Evolutionary conservation across 768 basidiomycete species (phyloP), one percentile per base, ranked within the genome.

Genomic region (Floccularia luteovirens): DNA sequence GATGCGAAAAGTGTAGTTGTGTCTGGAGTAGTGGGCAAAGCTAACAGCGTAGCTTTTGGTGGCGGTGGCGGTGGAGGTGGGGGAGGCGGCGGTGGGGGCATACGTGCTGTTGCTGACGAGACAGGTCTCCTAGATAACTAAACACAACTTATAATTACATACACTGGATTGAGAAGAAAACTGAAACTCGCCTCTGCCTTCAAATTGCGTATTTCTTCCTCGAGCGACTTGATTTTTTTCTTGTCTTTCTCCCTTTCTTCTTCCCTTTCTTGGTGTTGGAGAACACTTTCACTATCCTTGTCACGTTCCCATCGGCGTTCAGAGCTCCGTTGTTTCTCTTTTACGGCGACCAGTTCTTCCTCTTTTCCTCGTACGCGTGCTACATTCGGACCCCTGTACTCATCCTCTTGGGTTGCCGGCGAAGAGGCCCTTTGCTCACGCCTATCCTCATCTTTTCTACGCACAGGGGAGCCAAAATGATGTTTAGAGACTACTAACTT

Each of bases 161-260:
- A 11, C 11, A 30, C 16, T 14, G 17, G 4, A 41, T 23, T n/a
- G n/a, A 41, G 3, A 14, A 36, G 43, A 32, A 17, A 32, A 7
- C 33, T 34, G 1, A 25, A 17, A 52, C 52, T 7, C 24, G 77
- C 81, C 70, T 81, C 78, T 50, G 72, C 69, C 46, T 67, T 77
- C 42, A 86, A 59, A 31, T 64, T 52, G 31, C 58, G 59, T 27
- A 87, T 75, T 52, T 90, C 87, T 35, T 72, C 72, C 49, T 88
- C 83, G 3, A 90, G 64, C 42, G 63, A 59, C 45, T 59, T 65
- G 22, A 89, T 87, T 37, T 70, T 68, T 41, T 70, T 75, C 52
- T 82, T 81, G 49, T 87, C 82, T 20, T 57, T 57, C 12, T 63
- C 64, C 22, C 67, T 67, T 47, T 79, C 82, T 30, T 52, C 48